Evolutionary conservation across 306 rosid species (phyloP), one percentile per base, ranked within the genome.

Genomic region (Sophora flavescens): DNA sequence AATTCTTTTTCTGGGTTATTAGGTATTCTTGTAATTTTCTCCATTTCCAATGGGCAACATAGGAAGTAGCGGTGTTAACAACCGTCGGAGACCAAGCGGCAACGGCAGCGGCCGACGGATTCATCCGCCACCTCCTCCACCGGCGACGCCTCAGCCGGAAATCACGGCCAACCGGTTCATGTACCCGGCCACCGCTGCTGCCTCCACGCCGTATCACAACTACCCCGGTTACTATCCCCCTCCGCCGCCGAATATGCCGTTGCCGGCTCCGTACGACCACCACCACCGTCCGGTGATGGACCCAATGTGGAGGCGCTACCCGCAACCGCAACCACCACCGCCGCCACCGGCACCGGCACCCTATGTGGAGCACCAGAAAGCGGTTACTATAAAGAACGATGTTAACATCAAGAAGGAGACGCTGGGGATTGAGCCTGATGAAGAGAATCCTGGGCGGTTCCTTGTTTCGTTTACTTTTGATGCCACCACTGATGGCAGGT

Each of bases 401-500:
- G 90, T 96, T 42, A 92, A 96, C 75, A 84, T 96, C 63, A 96
- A 89, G 96, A 96, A 89, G 86, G 99, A 96, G 88, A 89, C 85
- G 63, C 79, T 96, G 61, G 88, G 61, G 84, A 80, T 92, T 58
- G 99, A 87, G 6, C 81, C 89, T 1, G 99, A 96, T 83, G 93
- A 83, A 54, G 88, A 89, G 42, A 87, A 89, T 48, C 84, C 93
- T 1, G 98, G 97, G 12, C 66, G 72, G 30, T 89, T 86, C 52
- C 93, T 96, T 22, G 90, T 92, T 14, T 74, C 93, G 2, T 92
- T 96, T 72, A 88, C 91, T 1, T 89, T 89, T 62, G 99, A 96
- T 78, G 98, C 99, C 38, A 89, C 97, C 17, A 91, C 89, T 81
- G 83, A 93, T 28, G 97, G 99, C 18, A 89, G 99, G 99, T 96